Conservation (phyloP, 1,284 basidiomycete species). For the Cutaneotrichosporon arboriforme region DNA sequence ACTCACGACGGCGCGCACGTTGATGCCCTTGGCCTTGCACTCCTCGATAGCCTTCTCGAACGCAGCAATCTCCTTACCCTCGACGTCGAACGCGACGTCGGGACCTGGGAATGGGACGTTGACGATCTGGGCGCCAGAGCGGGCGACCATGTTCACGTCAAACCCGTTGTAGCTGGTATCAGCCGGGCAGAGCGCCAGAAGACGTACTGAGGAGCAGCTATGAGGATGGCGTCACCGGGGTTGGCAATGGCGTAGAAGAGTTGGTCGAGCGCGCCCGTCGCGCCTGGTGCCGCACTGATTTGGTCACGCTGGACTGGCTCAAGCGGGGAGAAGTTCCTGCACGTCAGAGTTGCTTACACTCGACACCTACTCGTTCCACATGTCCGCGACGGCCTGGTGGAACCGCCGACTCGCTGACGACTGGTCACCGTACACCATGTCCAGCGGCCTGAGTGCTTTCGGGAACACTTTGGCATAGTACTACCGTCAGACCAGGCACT, state of each 20-base stretch:
- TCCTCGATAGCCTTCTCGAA: slow-evolving; percentile 23
- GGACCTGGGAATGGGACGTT: slow-evolving; percentile 9
- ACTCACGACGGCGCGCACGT: slow-evolving; percentile 35
- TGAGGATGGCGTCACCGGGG: slow-evolving; percentile 31
- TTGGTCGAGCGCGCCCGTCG: slow-evolving; percentile 33
- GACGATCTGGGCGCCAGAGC: slow-evolving; percentile 1
- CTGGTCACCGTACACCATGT: slow-evolving; percentile 18
- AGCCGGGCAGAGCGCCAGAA: not conserved
- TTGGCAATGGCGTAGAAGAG: slow-evolving; percentile 33
- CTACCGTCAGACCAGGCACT: not conserved
- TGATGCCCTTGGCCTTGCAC: slow-evolving; percentile 24
- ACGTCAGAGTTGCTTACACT: not conserved
- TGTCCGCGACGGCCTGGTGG: slow-evolving; percentile 13
- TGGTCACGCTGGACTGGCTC: slow-evolving; percentile 25
- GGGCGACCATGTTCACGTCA: slow-evolving; percentile 20
- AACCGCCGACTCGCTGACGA: slow-evolving; percentile 5
- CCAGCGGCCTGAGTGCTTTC: slow-evolving; percentile 5
- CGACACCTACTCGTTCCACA: slow-evolving; percentile 18
- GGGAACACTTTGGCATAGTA: slow-evolving; percentile 11
- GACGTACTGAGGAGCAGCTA: slow-evolving; percentile 29
- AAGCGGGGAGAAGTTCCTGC: slow-evolving; percentile 21
- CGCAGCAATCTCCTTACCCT: slow-evolving; percentile 3
- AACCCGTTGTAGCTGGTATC: slow-evolving; percentile 35
- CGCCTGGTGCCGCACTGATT: slow-evolving; percentile 31
- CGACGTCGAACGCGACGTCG: slow-evolving; percentile 1